Conservation (phyloP, 2,329 filamentous ascomycete species). For the Akanthomyces uredinophilus region DNA sequence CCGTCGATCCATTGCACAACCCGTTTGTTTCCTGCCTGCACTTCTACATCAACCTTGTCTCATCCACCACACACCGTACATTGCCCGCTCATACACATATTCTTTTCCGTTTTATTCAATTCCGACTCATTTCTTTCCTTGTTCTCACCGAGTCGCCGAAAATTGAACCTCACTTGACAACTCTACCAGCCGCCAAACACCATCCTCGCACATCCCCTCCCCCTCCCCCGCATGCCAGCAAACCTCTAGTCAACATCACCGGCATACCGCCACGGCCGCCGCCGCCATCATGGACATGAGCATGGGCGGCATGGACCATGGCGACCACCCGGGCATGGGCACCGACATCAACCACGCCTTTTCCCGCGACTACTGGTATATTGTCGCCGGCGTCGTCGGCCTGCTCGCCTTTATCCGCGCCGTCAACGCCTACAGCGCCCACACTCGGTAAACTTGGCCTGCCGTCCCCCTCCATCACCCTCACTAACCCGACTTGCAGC, state of each 20-base stretch:
- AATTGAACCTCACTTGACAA: no score
- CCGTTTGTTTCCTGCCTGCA: not conserved
- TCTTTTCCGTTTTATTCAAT: not conserved
- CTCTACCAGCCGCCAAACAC: no score
- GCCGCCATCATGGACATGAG: slow-evolving; percentile 24
- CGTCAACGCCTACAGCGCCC: slow-evolving; percentile 39
- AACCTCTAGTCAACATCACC: not conserved
- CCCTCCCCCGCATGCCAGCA: not conserved
- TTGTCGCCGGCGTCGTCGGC: slow-evolving; percentile 45
- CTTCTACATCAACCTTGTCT: not conserved
- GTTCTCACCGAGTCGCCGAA: no score
- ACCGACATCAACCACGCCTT: slow-evolving; percentile 45
- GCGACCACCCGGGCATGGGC: slow-evolving; percentile 32
- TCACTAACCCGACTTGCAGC: slow-evolving; percentile 27
- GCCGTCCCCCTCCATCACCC: not conserved
- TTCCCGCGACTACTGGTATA: slow-evolving; percentile 55
- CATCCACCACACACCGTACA: not conserved
- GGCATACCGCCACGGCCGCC: not conserved
- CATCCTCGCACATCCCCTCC: no score
- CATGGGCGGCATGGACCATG: slow-evolving; percentile 27
- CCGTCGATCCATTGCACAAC: not conserved
- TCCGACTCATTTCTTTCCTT: not conserved
- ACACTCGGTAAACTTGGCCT: slow-evolving; percentile 32
- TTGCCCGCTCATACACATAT: not conserved
- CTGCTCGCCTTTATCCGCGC: slow-evolving; percentile 36